Conservation (phyloP, 129 eudicot genomes). For the Escallonia herrerae region DNA sequence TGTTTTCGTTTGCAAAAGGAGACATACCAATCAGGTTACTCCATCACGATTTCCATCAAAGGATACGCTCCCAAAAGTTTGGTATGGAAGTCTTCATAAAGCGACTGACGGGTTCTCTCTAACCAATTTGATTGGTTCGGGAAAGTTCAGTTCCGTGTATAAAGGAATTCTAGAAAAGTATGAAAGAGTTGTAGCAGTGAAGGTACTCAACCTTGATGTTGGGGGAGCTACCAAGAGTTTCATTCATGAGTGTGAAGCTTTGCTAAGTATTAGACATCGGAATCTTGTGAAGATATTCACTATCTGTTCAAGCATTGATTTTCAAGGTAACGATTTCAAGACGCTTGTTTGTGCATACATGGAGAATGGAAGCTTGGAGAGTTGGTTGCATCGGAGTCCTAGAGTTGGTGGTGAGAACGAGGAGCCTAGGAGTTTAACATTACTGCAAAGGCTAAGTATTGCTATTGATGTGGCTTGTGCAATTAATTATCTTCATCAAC, state of each 20-base stretch:
- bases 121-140: too few relatives aligned
- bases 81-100: too few relatives aligned
- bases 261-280: neutral
- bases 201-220: too few relatives aligned
- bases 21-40: too few relatives aligned
- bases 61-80: too few relatives aligned
- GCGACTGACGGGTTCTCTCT: too few relatives aligned
- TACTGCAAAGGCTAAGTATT: conserved; percentile 1
- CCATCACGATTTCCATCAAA: too few relatives aligned
- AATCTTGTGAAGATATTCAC: neutral
- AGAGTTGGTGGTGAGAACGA: neutral
- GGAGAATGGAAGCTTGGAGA: neutral
- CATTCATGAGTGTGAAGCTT: neutral
- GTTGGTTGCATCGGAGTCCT: neutral
- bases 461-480: conserved; percentile 10
- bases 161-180: too few relatives aligned
- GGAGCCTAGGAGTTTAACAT: neutral
- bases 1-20: too few relatives aligned
- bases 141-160: too few relatives aligned
- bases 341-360: neutral
- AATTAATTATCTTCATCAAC: conserved; percentile 4
- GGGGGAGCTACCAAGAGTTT: neutral
- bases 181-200: too few relatives aligned
- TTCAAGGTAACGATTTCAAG: neutral
- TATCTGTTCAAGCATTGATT: neutral